Evolutionary conservation across 768 basidiomycete genomes (phyloP).

Genomic region (Amanita thiersii): DNA sequence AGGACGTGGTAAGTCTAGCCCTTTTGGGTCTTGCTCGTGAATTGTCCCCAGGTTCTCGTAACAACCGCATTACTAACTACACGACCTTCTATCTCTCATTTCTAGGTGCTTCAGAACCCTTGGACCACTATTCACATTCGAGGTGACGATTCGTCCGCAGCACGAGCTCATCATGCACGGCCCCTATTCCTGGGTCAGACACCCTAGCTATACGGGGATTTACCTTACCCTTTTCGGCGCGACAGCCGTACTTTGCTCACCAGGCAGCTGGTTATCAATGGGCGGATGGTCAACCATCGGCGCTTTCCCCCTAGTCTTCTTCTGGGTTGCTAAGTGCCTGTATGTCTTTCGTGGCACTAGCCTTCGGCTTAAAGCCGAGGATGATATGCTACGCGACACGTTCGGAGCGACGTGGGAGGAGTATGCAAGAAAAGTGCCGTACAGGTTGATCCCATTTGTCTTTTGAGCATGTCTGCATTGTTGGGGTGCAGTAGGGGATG

Average conservation of each 20-base stretch:
- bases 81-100: neutral
- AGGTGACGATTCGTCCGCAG: slow-evolving; percentile 29
- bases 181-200: slow-evolving; percentile 35
- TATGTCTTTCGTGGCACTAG: slow-evolving; percentile 26
- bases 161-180: slow-evolving; percentile 34
- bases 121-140: slow-evolving; percentile 35
- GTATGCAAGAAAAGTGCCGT: slow-evolving; percentile 28
- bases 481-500: too few species aligned
- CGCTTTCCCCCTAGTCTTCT: slow-evolving; percentile 14
- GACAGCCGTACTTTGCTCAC: slow-evolving; percentile 21
- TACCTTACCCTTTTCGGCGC: slow-evolving; percentile 27
- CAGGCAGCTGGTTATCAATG: slow-evolving; percentile 23
- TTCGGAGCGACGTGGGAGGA: slow-evolving; percentile 28
- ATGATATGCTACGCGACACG: slow-evolving; percentile 23
- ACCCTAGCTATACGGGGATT: slow-evolving; percentile 36
- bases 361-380: slow-evolving; percentile 25
- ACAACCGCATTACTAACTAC: neutral
- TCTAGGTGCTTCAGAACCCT: slow-evolving; percentile 31
- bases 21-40: neutral
- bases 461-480: slow-evolving; percentile 9
- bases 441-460: slow-evolving; percentile 30
- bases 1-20: slow-evolving; percentile 21
- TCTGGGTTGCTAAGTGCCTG: slow-evolving; percentile 26
- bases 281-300: slow-evolving; percentile 16
- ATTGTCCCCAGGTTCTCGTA: neutral